These are phyloP conservation scores for Rhododendron henanense DNA, from an alignment of 148 eudicot species.

Conservation along the genomic window DNA sequence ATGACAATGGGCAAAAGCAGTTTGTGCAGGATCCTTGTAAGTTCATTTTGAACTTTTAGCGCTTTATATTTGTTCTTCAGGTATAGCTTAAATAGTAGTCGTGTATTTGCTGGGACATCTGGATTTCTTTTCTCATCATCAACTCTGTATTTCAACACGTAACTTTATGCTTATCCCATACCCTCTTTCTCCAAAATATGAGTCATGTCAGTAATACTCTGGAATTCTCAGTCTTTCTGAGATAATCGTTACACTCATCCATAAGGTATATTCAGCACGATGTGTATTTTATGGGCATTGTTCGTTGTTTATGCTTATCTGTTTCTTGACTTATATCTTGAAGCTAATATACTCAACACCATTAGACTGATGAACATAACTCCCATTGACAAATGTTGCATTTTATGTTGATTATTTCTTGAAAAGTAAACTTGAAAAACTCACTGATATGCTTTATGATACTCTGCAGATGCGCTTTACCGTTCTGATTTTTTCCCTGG, in stretches of 20 bases:
- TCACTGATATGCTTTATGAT: neutral
- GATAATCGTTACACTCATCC: conserved; percentile 1
- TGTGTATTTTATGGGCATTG: neutral
- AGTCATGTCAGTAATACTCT: neutral
- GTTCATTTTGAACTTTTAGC: conserved; percentile 19
- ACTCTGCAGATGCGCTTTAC: conserved; percentile 73
- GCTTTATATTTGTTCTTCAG: neutral
- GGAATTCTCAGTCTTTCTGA: neutral
- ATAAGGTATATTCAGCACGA: neutral
- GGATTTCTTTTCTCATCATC: neutral
- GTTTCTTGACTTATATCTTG: neutral
- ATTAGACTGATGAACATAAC: neutral
- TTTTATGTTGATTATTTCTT: neutral
- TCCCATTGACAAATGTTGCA: neutral
- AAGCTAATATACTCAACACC: neutral
- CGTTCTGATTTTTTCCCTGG: conserved; percentile 99
- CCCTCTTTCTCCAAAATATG: neutral
- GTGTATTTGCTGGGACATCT: neutral
- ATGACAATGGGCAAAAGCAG: conserved; percentile 98
- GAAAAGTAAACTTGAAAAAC: neutral
- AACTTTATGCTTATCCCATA: neutral
- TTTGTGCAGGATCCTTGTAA: conserved; percentile 97
- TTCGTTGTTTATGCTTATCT: neutral
- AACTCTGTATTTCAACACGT: neutral
- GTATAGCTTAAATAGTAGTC: neutral